phyloP scores from a whole-genome alignment of 1,284 basidiomycete species.

The Erythrobasidium hasegawianum region DNA sequence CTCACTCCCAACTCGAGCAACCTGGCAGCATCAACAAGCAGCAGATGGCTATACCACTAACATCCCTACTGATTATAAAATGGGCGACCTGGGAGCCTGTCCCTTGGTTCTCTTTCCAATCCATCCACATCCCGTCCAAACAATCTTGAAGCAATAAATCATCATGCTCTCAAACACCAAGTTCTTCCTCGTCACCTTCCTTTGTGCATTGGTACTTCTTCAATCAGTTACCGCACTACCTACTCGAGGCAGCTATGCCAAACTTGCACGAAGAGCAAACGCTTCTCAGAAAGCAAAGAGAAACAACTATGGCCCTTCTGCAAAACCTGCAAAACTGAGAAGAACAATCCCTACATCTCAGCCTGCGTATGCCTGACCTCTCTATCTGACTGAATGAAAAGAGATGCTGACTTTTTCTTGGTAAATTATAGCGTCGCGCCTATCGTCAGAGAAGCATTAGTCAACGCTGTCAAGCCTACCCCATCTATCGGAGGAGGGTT shows the following conservation, averaged over 20 bases:
- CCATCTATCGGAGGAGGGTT: constrained; percentile 14
- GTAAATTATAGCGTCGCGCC: not conserved
- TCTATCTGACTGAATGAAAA: no score
- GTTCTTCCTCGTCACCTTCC: constrained; percentile 23
- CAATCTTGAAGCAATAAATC: not conserved
- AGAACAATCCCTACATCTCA: not conserved
- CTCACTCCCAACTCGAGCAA: no score
- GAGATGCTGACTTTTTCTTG: constrained; percentile 1
- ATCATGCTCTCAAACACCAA: constrained; percentile 27
- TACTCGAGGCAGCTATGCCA: constrained; percentile 24
- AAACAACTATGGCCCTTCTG: constrained; percentile 8
- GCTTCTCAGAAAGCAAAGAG: constrained; percentile 14
- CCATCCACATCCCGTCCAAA: constrained; percentile 7
- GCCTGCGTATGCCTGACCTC: not conserved
- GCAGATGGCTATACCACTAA: no score
- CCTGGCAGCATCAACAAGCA: no score
- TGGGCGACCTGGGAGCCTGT: not conserved
- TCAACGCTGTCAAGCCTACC: not conserved
- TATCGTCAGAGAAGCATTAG: not conserved
- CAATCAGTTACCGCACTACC: constrained; percentile 28
- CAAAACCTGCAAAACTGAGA: constrained; percentile 1
- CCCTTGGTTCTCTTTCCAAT: constrained; percentile 13
- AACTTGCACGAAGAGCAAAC: constrained; percentile 14
- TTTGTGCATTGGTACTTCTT: constrained; percentile 15
- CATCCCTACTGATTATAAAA: not conserved